These are phyloP conservation scores for Pseudozyma hubeiensis DNA, from an alignment of 1,284 basidiomycete species.

Conservation along the genomic window DNA sequence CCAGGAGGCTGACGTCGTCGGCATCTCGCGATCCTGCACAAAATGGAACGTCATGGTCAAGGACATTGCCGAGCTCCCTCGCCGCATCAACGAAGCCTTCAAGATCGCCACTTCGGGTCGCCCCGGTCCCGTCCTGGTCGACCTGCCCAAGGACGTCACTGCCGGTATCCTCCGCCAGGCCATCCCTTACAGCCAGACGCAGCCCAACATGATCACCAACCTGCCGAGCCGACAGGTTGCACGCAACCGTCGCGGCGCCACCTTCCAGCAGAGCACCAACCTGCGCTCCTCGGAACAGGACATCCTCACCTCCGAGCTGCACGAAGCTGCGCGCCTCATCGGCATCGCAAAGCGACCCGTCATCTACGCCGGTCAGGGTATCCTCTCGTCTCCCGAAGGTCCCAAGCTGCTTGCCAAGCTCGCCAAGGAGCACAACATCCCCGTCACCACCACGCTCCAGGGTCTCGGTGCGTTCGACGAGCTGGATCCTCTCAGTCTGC, in stretches of 20 bases:
- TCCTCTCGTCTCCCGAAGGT: constrained; percentile 84
- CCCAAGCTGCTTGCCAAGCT: constrained; percentile 86
- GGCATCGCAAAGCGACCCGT: constrained; percentile 90
- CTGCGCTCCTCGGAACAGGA: constrained; percentile 38
- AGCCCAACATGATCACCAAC: constrained; percentile 75
- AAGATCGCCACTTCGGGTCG: constrained; percentile 97
- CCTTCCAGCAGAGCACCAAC: constrained; percentile 34
- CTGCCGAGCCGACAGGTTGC: constrained; percentile 65
- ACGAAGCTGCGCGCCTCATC: constrained; percentile 88
- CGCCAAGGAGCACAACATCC: constrained; percentile 87
- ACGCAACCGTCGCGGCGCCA: constrained; percentile 44
- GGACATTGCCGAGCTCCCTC: constrained; percentile 91
- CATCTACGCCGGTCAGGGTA: constrained; percentile 93
- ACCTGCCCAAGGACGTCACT: constrained; percentile 97
- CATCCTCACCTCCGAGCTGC: constrained; percentile 74
- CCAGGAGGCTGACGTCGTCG: constrained; percentile 96
- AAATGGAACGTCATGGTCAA: constrained; percentile 99
- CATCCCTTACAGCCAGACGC: constrained; percentile 87
- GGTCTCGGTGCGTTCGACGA: constrained; percentile 97
- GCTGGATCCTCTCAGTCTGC: constrained; percentile 81
- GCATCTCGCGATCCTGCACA: constrained; percentile 95
- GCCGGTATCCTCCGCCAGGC: constrained; percentile 88
- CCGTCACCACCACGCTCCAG: constrained; percentile 95
- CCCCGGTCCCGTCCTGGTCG: constrained; percentile 95
- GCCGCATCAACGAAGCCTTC: constrained; percentile 98